Evolutionary conservation across 1,284 basidiomycete species (phyloP).

Genomic region (Trametes polyzona): DNA sequence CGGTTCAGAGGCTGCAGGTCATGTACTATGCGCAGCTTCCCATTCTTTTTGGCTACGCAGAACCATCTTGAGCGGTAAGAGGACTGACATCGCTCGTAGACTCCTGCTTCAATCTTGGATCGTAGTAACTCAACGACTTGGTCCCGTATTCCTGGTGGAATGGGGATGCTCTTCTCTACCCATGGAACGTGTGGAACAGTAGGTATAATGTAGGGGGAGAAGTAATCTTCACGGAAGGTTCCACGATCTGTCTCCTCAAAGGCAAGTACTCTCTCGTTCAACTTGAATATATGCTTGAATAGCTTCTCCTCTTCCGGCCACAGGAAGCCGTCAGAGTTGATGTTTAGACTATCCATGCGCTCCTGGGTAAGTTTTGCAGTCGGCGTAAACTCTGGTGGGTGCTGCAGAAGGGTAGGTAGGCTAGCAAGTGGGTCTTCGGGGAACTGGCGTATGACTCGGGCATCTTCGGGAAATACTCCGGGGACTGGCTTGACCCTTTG

Average conservation of each 20-base stretch:
- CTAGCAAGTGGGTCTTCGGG: conserved; percentile 12
- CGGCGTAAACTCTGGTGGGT: neutral
- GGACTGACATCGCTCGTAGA: conserved; percentile 36
- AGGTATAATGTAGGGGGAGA: conserved; percentile 39
- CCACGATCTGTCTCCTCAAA: conserved; percentile 37
- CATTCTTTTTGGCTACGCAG: conserved; percentile 38
- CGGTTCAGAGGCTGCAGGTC: conserved; percentile 39
- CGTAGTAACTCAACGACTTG: conserved; percentile 23
- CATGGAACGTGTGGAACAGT: conserved; percentile 33
- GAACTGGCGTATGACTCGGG: conserved; percentile 34
- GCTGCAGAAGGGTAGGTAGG: conserved; percentile 19
- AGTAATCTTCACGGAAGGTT: conserved; percentile 36
- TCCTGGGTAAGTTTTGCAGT: neutral
- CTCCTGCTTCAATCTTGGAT: conserved; percentile 29
- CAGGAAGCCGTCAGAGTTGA: conserved; percentile 19
- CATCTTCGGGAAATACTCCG: conserved; percentile 36
- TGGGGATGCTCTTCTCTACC: conserved; percentile 28
- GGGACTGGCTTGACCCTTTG: conserved; percentile 38
- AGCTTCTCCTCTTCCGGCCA: conserved; percentile 30
- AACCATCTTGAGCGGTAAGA: conserved; percentile 38
- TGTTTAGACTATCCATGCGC: conserved; percentile 10
- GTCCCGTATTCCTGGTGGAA: conserved; percentile 30
- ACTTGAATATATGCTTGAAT: conserved; percentile 27
- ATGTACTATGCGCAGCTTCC: conserved; percentile 34
- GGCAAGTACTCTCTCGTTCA: conserved; percentile 30